A percentile compares a stretch with the other conserved stretches of the same genome.
Conservation (phyloP, 768 basidiomycete species). For the Dioszegia aurantiaca region DNA sequence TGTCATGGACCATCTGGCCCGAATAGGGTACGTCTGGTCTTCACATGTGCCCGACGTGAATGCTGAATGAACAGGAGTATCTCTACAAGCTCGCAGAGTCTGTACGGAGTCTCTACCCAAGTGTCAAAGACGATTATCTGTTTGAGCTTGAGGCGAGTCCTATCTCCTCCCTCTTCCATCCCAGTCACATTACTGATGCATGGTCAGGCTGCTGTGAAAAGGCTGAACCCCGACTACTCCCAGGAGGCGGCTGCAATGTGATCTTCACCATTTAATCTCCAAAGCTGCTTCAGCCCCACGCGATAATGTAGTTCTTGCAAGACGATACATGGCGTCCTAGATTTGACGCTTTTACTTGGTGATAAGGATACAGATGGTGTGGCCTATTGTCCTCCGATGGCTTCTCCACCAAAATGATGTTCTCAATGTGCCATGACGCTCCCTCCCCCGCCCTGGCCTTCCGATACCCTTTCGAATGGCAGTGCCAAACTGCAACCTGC, state of each 20-base stretch:
- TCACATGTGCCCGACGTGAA: background rate
- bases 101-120: slow-evolving; percentile 61
- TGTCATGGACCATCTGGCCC: slow-evolving; percentile 81
- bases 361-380: too few species aligned
- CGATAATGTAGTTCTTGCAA: too few species aligned
- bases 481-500: slow-evolving; percentile 44
- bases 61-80: slow-evolving; percentile 65
- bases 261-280: too few species aligned
- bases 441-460: slow-evolving; percentile 18
- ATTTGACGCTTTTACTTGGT: too few species aligned
- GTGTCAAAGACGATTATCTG: slow-evolving; percentile 48
- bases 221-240: too few species aligned
- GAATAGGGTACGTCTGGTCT: slow-evolving; percentile 66
- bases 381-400: background rate
- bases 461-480: slow-evolving; percentile 46
- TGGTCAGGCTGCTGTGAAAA: slow-evolving; percentile 8
- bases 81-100: slow-evolving; percentile 72
- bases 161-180: background rate
- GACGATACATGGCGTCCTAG: too few species aligned
- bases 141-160: slow-evolving; percentile 48
- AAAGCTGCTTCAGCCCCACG: too few species aligned
- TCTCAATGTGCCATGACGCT: slow-evolving; percentile 27
- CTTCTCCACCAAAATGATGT: background rate
- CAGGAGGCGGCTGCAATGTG: too few species aligned
- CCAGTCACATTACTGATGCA: background rate